Base-by-base conservation (phyloP, 2,329 filamentous ascomycete species). In the Neurospora sp. region DNA sequence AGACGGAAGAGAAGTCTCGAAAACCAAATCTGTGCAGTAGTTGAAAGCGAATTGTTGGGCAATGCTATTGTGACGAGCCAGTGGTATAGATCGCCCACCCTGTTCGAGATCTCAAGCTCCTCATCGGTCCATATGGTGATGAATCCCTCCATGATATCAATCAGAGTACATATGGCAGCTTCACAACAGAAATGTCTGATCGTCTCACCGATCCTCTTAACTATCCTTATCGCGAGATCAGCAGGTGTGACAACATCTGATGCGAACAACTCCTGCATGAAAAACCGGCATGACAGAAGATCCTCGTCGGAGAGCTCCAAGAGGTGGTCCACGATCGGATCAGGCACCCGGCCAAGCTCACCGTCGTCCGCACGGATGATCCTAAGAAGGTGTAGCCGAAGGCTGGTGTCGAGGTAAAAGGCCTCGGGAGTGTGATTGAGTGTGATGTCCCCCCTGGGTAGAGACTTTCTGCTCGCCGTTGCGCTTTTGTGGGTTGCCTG, bases 11-110 rank as follows among this genome's bases (percentile, higher is more conserved):
- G 82, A 15, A 99, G 82, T 28, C 82, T 81, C 3, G 89, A 87
- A 71, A 97, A 83, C 1, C 85, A 83, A 68, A 89, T 87, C 73
- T 94, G 89, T 1, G 91, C 87, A 70, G 83, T 85, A 2, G 89
- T 81, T 0, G 95, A 96, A 66, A 93, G 85, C 43, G 91, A 85
- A 65, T 89, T 89, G 65, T 87, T 89, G 6, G 86, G 84, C 36
- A 97, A 80, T 38, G 89, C 87, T 19, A 84, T 84, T 69, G 87
- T 87, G 66, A 93, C 85, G 73, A 96, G 90, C 82, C 93, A 92
- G 65, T 86, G 81, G 78, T 98, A 98, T 23, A 97, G 81, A 71
- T 96, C 90, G 23, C 88, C 86, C 3, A 90, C 92, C 52, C 86
- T 84, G 3, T 87, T 85, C n/a, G 85, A 85, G 2, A 97, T 82